Evolutionary conservation across 805 yeast species (phyloP).

Genomic region (Kazachstania kunashirensis): DNA sequence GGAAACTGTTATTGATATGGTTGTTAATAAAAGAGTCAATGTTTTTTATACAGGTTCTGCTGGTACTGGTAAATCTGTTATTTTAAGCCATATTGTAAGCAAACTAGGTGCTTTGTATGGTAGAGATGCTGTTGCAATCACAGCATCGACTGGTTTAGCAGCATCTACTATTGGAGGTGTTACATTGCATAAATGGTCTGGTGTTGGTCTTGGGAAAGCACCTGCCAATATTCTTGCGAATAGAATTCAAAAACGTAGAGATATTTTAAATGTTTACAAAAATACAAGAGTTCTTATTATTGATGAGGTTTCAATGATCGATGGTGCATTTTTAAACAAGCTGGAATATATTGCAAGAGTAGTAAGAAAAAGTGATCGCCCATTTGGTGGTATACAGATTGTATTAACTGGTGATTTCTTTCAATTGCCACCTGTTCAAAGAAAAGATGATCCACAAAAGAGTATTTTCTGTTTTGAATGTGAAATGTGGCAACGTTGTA

Average conservation of each 20-base stretch:
- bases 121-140: conserved; percentile 56
- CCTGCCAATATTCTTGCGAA: conserved; percentile 34
- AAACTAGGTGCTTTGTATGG: conserved; percentile 38
- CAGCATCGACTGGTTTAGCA: conserved; percentile 95
- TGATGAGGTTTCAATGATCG: conserved; percentile 94
- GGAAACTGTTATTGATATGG: conserved; percentile 40
- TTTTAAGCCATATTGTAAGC: conserved; percentile 53
- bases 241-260: conserved; percentile 13
- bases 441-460: conserved; percentile 28
- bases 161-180: conserved; percentile 90
- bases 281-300: conserved; percentile 61
- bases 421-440: conserved; percentile 84
- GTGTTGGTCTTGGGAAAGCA: conserved; percentile 70
- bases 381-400: conserved; percentile 92
- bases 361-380: conserved; percentile 40
- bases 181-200: conserved; percentile 78
- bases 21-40: conserved; percentile 41
- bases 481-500: conserved; percentile 52
- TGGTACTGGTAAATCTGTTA: conserved; percentile 79
- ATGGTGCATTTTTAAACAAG: conserved; percentile 66
- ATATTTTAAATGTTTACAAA: conserved; percentile 42
- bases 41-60: conserved; percentile 78
- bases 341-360: conserved; percentile 58
- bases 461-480: conserved; percentile 65
- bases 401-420: conserved; percentile 92